Evolutionary conservation across 768 basidiomycete genomes (phyloP), one percentile per base, ranked within the genome.

Genomic region (Boletus rufocinnamomeus): DNA sequence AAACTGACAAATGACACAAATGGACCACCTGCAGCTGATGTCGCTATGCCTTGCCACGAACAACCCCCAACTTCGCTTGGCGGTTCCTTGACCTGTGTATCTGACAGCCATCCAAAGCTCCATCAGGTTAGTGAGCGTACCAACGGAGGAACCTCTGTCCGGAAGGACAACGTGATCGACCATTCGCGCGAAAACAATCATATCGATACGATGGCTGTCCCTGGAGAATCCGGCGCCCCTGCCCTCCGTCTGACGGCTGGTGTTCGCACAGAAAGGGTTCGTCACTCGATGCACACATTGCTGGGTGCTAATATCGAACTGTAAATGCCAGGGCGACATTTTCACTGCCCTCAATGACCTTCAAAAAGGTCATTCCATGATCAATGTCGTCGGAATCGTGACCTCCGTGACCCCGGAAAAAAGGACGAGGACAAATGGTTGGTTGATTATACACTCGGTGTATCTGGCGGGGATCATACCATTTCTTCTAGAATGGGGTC

Each of bases 401-500:
- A 51, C 59, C 1, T 64, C 56, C 3, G 58, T 54, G 11, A 61
- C 53, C 23, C 54, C 50, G 8, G 60, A 60, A 25, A 55, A 13
- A 35, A 62, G 37, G 59, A 74, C 67, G 3, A 58, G 45, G 2
- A 67, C 60, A 37, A 66, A 68, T 47, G 72, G 75, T 76, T 37
- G 30, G 75, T 59, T 27, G 54, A 56, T 40, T 25, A 19, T 27
- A 37, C 17, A 11, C 25, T 16, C 17, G 43, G 21, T 40, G 45
- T 32, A 21, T 41, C 50, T 41, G 14, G 37, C 30, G 27, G 41
- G 32, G 47, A 35, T 43, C 10, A 44, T 25, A 37, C 28, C 3
- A n/a, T 52, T 35, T 46, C 19, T 52, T 56, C 17, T 56, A 88
- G 87, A 86, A 37, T 80, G 74, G 76, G 64, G 55, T 62, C 68